A percentile compares a stretch with the other conserved stretches of the same genome.
These are phyloP conservation scores for Lumnitzera littorea DNA, from an alignment of 345 rosid species.

Conservation along the genomic window DNA sequence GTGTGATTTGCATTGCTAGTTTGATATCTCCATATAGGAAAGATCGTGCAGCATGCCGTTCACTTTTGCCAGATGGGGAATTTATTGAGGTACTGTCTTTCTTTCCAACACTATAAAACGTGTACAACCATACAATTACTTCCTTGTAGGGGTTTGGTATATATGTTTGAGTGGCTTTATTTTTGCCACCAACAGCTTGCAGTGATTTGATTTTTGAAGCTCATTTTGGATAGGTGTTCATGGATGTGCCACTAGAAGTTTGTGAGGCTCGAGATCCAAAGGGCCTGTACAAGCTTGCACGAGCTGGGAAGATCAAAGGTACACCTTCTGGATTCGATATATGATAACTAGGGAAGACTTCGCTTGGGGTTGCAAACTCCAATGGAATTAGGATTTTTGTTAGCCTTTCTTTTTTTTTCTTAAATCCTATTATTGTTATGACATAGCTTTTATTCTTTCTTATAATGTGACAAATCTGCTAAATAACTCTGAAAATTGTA, in stretches of 20 bases:
- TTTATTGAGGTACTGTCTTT: conserved; percentile 55
- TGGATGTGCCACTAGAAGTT: conserved; percentile 64
- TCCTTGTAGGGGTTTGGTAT: too few relatives aligned
- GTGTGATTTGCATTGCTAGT: conserved; percentile 76
- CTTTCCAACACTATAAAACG: conserved; percentile 7
- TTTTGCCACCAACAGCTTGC: not conserved
- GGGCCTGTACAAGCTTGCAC: conserved; percentile 84
- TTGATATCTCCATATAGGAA: conserved; percentile 81
- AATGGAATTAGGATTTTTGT: too few relatives aligned
- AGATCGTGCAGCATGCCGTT: conserved; percentile 64
- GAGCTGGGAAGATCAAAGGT: conserved; percentile 86
- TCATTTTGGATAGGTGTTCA: conserved; percentile 41
- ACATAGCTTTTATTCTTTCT: too few relatives aligned
- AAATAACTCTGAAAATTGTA: too few relatives aligned
- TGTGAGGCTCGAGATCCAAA: conserved; percentile 85
- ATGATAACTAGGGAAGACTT: too few relatives aligned
- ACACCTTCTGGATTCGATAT: conserved; percentile 2
- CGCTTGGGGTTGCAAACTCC: too few relatives aligned
- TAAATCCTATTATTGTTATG: not conserved
- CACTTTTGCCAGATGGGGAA: conserved; percentile 63
- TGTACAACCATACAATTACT: not conserved
- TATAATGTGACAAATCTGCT: too few relatives aligned
- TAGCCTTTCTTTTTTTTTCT: conserved; percentile 2
- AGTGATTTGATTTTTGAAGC: conserved; percentile 1
- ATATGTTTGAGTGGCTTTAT: too few relatives aligned